Evolutionary conservation across 2,329 filamentous ascomycete species (phyloP), one percentile per base, ranked within the genome.

Genomic region (Diplodia intermedia): DNA sequence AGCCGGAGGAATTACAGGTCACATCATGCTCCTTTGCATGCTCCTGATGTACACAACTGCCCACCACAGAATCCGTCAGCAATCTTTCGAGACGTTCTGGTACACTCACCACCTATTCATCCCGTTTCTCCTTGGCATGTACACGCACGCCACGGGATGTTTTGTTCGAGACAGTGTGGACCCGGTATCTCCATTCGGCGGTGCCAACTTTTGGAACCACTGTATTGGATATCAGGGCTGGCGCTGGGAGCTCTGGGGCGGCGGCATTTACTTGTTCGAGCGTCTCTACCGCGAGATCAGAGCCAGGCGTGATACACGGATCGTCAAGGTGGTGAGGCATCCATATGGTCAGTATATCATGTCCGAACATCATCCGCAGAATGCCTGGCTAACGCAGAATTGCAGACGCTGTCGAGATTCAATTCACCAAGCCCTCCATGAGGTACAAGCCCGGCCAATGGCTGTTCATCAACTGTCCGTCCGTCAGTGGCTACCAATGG

Each of bases 11-110:
- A 91, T 98, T 70, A 99, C 95, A 2, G 95, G 95, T 7, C 95
- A 99, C 80, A 87, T 97, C 70, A 99, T 99, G 95, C 87, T 98
- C 31, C 85, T 99, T n/a, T 98, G 94, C 86, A 99, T 99, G 95
- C 83, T 99, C 71, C 82, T 99, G 71, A 99, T 99, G 86, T 99
- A 97, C 82, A 99, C 95, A 1, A 97, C 94, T 0, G 91, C 95
- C 2, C 95, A 99, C 77, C 87, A 91, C 74, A 91, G 92, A 72
- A 98, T 99, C 72, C 91, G 95, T 66, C 94, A 98, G 78, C 95
- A 99, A 78, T 97, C 93, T 0, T 99, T 94, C 77, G 95, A 99
- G 82, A 96, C 94, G 0, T 99, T 99, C 79, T 99, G 95, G 95
- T 99, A 99, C 81, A 97, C 93, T 0, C 95, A 99, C 80, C 95